Percentiles rank a stretch among this genome's conserved stretches.
These are phyloP conservation scores for Penicillium macrosclerotiorum DNA, from an alignment of 495 filamentous ascomycete genomes.

Conservation along the genomic window DNA sequence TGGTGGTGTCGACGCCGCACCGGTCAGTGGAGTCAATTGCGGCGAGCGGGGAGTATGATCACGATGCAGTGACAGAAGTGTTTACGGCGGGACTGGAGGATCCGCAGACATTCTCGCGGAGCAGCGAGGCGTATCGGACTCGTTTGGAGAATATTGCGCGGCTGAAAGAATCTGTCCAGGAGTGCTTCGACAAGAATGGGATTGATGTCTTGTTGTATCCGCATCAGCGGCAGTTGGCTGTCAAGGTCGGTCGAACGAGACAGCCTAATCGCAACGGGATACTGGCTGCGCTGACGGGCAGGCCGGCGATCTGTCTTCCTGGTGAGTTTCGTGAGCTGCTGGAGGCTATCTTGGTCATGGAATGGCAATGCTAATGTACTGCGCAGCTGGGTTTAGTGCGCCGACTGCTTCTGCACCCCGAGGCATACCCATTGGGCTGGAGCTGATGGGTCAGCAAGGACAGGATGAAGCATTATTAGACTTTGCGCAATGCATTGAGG, in stretches of 20 bases:
- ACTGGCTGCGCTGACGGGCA: slow-evolving; percentile 60
- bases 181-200: slow-evolving; percentile 44
- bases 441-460: slow-evolving; percentile 57
- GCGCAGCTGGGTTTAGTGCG: slow-evolving; percentile 43
- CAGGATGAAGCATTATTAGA: slow-evolving; percentile 52
- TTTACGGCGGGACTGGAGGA: slow-evolving; percentile 22
- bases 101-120: slow-evolving; percentile 35
- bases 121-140: slow-evolving; percentile 41
- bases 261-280: slow-evolving; percentile 64
- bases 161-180: slow-evolving; percentile 44
- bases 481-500: slow-evolving; percentile 42
- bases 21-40: slow-evolving; percentile 51
- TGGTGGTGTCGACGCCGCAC: slow-evolving; percentile 23
- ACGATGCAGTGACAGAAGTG: slow-evolving; percentile 43
- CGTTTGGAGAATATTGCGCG: slow-evolving; percentile 42
- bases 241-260: slow-evolving; percentile 50
- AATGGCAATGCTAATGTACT: slow-evolving; percentile 4
- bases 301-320: slow-evolving; percentile 62
- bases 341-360: not conserved
- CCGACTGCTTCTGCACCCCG: slow-evolving; percentile 42
- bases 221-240: slow-evolving; percentile 62
- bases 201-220: slow-evolving; percentile 64
- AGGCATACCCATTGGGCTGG: slow-evolving; percentile 63
- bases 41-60: slow-evolving; percentile 53
- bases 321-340: slow-evolving; percentile 14